A percentile compares a stretch with the other conserved stretches of the same genome.
Conservation (phyloP, 1,139 yeast species). For the Arxiozyma slooffiae region DNA sequence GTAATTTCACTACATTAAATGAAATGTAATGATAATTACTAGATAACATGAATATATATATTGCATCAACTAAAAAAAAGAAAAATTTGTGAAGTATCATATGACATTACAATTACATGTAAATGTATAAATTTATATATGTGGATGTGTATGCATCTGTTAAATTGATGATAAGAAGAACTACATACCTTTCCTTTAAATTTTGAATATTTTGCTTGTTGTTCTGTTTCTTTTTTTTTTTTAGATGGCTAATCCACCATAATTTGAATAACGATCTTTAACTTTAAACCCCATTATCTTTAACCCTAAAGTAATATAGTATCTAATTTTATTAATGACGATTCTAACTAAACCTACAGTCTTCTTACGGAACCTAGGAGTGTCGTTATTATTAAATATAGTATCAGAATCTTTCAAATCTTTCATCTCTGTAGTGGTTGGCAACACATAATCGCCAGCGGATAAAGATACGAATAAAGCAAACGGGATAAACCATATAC, state of each 20-base stretch:
- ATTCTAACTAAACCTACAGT: slow-evolving; percentile 56
- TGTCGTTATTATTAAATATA: slow-evolving; percentile 26
- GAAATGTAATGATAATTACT: too few relatives aligned
- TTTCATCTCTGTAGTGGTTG: slow-evolving; percentile 35
- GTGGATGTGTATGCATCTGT: too few relatives aligned
- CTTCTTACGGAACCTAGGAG: slow-evolving; percentile 28
- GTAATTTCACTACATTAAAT: too few relatives aligned
- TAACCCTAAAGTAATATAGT: slow-evolving; percentile 39
- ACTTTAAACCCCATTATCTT: slow-evolving; percentile 54
- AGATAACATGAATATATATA: too few relatives aligned
- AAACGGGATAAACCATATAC: slow-evolving; percentile 92
- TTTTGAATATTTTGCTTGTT: background rate
- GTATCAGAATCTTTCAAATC: slow-evolving; percentile 10
- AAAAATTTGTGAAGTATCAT: background rate
- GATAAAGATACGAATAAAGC: slow-evolving; percentile 83
- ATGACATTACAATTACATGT: background rate
- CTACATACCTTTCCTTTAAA: background rate
- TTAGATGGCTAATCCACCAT: slow-evolving; percentile 40
- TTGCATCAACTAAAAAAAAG: too few relatives aligned
- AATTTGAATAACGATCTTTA: slow-evolving; percentile 39
- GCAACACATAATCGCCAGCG: slow-evolving; percentile 85
- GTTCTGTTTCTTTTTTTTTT: background rate
- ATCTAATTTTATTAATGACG: slow-evolving; percentile 47
- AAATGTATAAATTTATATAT: too few relatives aligned
- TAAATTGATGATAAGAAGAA: background rate